Evolutionary conservation across 2,329 filamentous ascomycete species (phyloP).

Genomic region (Microsporum ferrugineum): DNA sequence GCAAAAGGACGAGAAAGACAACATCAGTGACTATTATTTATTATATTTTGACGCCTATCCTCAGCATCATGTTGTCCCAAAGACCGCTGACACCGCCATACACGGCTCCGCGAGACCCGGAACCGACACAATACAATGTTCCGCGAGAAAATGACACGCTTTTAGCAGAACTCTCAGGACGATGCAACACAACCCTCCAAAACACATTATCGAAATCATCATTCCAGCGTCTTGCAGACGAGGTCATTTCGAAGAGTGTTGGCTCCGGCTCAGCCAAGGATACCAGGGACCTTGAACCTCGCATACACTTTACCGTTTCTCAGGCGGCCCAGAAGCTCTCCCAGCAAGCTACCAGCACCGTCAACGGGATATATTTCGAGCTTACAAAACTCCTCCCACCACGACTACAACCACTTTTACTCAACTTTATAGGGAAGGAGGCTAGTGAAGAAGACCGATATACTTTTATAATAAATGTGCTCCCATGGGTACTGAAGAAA

Average conservation of each 20-base stretch:
- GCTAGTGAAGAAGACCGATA: not conserved
- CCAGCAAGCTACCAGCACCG: not conserved
- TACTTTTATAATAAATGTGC: constrained; percentile 3
- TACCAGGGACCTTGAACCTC: constrained; percentile 1
- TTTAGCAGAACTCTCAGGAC: not conserved
- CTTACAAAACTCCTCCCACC: not conserved
- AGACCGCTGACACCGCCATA: constrained; percentile 3
- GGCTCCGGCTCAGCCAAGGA: not conserved
- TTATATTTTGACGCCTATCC: no score
- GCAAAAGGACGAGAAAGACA: not conserved
- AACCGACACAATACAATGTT: not conserved
- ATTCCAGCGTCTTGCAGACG: not conserved
- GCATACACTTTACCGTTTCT: not conserved
- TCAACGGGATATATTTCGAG: not conserved
- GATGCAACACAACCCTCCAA: not conserved
- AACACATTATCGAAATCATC: not conserved
- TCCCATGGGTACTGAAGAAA: not conserved
- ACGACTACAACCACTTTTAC: not conserved
- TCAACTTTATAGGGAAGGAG: constrained; percentile 4
- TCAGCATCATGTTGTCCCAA: not conserved
- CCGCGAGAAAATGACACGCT: not conserved
- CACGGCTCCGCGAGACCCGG: not conserved
- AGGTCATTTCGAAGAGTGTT: not conserved
- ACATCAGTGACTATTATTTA: not conserved
- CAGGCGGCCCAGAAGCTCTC: not conserved